Conservation (phyloP, 176 grass and related monocot species). For the Sorghum bicolor region Sorghum_bicolor_NCBIv3 NC_012870.2:67784001-67784500, state of each 20-base stretch:
- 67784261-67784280: neutral
- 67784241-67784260: constrained; percentile 13
- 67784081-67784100: neutral
- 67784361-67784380: neutral
- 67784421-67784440: constrained; percentile 1
- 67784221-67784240: neutral
- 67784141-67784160: neutral
- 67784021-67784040: constrained; percentile 39
- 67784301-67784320: neutral
- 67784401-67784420: constrained; percentile 26
- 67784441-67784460: constrained; percentile 15
- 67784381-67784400: neutral
- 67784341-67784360: constrained; percentile 25
- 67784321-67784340: constrained; percentile 12
- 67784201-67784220: neutral
- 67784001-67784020: neutral
- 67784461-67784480: constrained; percentile 2
- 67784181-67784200: constrained; percentile 16
- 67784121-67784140: neutral
- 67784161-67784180: constrained; percentile 1
- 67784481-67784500: constrained; percentile 8
- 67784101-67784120: constrained; percentile 21
- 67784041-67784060: neutral
- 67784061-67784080: too few species aligned
- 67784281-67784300: neutral